These are phyloP conservation scores for Mallotus japonicus DNA, from an alignment of 441 rosid genomes.

Conservation along the genomic window DNA sequence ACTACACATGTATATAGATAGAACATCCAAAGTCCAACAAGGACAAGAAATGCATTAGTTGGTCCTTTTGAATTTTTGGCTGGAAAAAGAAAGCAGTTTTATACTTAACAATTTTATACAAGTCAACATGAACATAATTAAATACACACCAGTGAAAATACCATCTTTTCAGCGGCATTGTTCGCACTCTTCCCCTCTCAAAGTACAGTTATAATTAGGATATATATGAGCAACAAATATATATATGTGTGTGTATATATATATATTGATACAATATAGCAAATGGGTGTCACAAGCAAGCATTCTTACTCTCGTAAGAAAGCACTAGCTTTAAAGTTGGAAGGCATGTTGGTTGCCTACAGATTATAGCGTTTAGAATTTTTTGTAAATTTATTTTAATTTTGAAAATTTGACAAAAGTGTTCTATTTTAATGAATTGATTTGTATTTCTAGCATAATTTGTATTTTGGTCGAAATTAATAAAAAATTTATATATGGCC, in stretches of 20 bases:
- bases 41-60: background rate
- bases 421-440: too few relatives aligned
- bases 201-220: background rate
- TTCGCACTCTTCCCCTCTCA: background rate
- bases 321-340: constrained; percentile 29
- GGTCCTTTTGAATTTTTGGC: background rate
- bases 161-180: constrained; percentile 10
- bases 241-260: background rate
- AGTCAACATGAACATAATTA: constrained; percentile 31
- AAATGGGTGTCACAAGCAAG: constrained; percentile 50
- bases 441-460: too few relatives aligned
- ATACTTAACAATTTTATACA: background rate
- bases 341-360: background rate
- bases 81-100: too few relatives aligned
- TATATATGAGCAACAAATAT: background rate
- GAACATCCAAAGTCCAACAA: background rate
- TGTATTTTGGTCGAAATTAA: too few relatives aligned
- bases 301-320: constrained; percentile 50
- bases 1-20: background rate
- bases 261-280: background rate
- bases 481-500: too few relatives aligned
- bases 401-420: too few relatives aligned
- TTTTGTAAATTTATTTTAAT: too few relatives aligned
- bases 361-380: too few relatives aligned
- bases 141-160: constrained; percentile 5